Percentiles rank a stretch among this genome's conserved stretches.
phyloP scores from a whole-genome alignment of 441 rosid genomes.

The Euphorbia schlechtendalii region DNA sequence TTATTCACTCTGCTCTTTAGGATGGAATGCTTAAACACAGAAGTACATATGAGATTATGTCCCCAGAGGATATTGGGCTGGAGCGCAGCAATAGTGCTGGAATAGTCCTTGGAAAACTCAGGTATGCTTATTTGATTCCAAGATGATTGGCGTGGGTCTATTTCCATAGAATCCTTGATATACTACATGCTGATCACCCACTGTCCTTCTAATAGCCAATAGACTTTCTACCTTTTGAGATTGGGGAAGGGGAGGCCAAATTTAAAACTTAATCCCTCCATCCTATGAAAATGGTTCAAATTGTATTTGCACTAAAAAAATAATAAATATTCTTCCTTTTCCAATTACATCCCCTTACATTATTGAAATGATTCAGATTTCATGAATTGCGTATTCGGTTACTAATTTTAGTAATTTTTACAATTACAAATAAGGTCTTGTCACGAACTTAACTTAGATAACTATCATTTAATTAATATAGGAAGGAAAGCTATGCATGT shows the following conservation, averaged over 20 bases:
- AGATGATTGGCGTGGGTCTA: neutral
- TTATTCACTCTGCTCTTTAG: slow-evolving; percentile 30
- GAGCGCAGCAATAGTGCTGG: slow-evolving; percentile 84
- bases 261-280: neutral
- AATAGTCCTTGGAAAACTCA: slow-evolving; percentile 93
- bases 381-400: neutral
- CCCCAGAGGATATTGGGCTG: slow-evolving; percentile 91
- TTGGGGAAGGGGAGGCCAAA: neutral
- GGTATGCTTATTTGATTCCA: slow-evolving; percentile 32
- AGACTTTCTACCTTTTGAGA: neutral
- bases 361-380: too few species aligned
- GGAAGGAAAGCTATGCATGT: too few species aligned
- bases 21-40: slow-evolving; percentile 98
- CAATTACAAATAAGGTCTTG: neutral
- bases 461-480: too few species aligned
- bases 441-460: neutral
- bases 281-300: neutral
- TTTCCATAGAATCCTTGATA: neutral
- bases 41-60: slow-evolving; percentile 86
- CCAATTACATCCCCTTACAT: too few species aligned
- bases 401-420: neutral
- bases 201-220: neutral
- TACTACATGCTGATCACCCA: neutral
- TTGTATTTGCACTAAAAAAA: too few species aligned
- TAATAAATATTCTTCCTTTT: too few species aligned